Percentiles rank a stretch among this genome's conserved stretches.
These are phyloP conservation scores for Williopsis jadinii DNA, from an alignment of 1,139 yeast genomes.

Conservation along the genomic window DNA sequence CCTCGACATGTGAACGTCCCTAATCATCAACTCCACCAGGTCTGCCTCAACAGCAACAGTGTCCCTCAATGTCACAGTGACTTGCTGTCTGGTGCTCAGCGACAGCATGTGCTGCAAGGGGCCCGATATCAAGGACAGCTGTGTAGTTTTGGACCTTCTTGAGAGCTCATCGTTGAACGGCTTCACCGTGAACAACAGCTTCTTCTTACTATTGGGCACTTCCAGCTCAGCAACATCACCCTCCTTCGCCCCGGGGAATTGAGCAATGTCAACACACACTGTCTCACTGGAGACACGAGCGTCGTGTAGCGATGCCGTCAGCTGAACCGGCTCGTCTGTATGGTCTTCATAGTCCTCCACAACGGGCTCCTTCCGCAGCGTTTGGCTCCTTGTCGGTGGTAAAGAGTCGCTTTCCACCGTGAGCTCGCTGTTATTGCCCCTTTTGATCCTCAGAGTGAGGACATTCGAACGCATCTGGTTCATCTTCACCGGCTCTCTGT, in stretches of 20 bases:
- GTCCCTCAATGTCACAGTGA: conserved; percentile 45
- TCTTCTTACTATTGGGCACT: conserved; percentile 32
- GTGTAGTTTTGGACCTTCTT: conserved; percentile 25
- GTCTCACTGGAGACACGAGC: conserved; percentile 48
- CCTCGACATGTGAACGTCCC: conserved; percentile 75
- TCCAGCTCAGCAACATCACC: conserved; percentile 75
- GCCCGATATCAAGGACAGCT: conserved; percentile 56
- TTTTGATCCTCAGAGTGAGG: conserved; percentile 21
- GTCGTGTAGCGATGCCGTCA: conserved; percentile 75
- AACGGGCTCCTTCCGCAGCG: neutral
- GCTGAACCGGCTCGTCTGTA: conserved; percentile 18
- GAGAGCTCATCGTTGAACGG: conserved; percentile 28
- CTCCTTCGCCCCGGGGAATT: conserved; percentile 50
- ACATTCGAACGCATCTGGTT: conserved; percentile 21
- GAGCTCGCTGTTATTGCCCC: conserved; percentile 15
- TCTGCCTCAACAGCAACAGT: conserved; percentile 61
- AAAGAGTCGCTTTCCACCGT: conserved; percentile 17
- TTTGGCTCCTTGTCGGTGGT: conserved; percentile 1
- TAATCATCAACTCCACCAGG: conserved; percentile 71
- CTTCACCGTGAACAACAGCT: conserved; percentile 39
- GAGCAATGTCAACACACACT: conserved; percentile 52
- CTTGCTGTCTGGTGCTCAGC: conserved; percentile 58
- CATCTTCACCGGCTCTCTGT: conserved; percentile 1
- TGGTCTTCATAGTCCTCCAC: conserved; percentile 1
- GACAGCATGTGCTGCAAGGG: conserved; percentile 58